These are phyloP conservation scores for Schoenoplectus tabernaemontani DNA, from an alignment of 202 grass and related monocot genomes.

Conservation along the genomic window DNA sequence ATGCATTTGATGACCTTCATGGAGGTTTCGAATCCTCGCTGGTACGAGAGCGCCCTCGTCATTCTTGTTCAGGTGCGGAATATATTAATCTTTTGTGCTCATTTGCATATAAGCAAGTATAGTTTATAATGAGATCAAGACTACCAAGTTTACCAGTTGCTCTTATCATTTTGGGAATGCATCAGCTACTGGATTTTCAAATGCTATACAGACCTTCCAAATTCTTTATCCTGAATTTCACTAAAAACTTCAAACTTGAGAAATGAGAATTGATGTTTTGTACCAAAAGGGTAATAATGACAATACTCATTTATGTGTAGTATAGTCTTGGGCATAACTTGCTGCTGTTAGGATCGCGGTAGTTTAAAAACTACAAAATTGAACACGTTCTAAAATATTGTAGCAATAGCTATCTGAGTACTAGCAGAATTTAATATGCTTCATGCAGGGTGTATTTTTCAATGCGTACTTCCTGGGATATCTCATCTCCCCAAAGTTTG, in stretches of 20 bases:
- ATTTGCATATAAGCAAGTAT: background rate
- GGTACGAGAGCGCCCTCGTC: slow-evolving; percentile 87
- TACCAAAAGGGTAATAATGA: too few species aligned
- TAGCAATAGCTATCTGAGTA: too few species aligned
- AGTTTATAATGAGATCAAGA: background rate
- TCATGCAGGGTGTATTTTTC: slow-evolving; percentile 69
- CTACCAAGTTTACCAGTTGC: background rate
- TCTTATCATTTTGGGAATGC: background rate
- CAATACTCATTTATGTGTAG: too few species aligned
- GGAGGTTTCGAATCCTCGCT: slow-evolving; percentile 62
- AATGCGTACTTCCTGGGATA: slow-evolving; percentile 82
- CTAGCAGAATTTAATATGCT: background rate
- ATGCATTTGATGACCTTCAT: slow-evolving; percentile 99
- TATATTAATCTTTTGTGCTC: background rate
- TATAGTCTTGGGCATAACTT: background rate
- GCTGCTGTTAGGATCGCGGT: background rate
- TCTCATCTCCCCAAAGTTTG: slow-evolving; percentile 74
- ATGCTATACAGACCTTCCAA: background rate
- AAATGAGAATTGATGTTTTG: too few species aligned
- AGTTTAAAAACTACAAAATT: too few species aligned
- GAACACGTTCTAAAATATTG: too few species aligned
- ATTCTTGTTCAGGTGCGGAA: slow-evolving; percentile 45
- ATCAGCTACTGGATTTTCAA: background rate
- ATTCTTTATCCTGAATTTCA: background rate
- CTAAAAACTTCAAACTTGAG: background rate